Evolutionary conservation across 106 monocot genomes (phyloP).

Genomic region (Dioscorea zingiberensis): DNA sequence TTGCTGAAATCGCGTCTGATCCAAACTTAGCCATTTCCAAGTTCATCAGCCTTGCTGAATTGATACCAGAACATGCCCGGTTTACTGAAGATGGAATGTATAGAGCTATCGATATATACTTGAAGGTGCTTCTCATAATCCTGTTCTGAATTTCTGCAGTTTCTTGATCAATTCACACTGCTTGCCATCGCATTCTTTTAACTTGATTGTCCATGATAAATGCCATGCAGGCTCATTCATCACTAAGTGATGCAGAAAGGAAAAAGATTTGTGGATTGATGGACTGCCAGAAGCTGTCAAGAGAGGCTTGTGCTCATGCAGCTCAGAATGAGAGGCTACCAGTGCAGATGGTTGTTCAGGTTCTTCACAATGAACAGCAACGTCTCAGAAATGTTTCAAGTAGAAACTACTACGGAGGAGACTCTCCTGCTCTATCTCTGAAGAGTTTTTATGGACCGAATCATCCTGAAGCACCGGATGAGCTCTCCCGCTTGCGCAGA

Average conservation of each 20-base stretch:
- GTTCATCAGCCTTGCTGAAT: slow-evolving; percentile 65
- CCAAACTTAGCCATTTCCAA: slow-evolving; percentile 41
- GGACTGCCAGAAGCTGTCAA: slow-evolving; percentile 79
- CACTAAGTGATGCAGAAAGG: slow-evolving; percentile 50
- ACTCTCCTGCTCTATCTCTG: slow-evolving; percentile 37
- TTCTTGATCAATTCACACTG: neutral
- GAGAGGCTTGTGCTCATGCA: slow-evolving; percentile 90
- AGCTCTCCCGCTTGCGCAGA: slow-evolving; percentile 49
- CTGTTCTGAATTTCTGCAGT: neutral
- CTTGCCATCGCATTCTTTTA: neutral
- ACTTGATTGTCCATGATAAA: neutral
- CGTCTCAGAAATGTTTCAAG: slow-evolving; percentile 29
- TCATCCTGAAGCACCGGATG: slow-evolving; percentile 20
- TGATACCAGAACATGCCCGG: slow-evolving; percentile 66
- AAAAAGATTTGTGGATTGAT: slow-evolving; percentile 73
- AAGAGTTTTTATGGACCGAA: slow-evolving; percentile 7
- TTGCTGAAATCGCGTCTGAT: slow-evolving; percentile 81
- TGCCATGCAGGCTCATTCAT: slow-evolving; percentile 57
- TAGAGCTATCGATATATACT: slow-evolving; percentile 84
- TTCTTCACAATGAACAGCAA: slow-evolving; percentile 70
- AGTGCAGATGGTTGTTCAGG: slow-evolving; percentile 62
- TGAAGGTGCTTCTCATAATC: slow-evolving; percentile 45
- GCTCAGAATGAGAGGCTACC: slow-evolving; percentile 91
- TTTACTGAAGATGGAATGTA: slow-evolving; percentile 85
- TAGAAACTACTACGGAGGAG: slow-evolving; percentile 22